These are phyloP conservation scores for Nothophaeocryptopus gaeumannii DNA, from an alignment of 2,329 filamentous ascomycete species.

Conservation along the genomic window DNA sequence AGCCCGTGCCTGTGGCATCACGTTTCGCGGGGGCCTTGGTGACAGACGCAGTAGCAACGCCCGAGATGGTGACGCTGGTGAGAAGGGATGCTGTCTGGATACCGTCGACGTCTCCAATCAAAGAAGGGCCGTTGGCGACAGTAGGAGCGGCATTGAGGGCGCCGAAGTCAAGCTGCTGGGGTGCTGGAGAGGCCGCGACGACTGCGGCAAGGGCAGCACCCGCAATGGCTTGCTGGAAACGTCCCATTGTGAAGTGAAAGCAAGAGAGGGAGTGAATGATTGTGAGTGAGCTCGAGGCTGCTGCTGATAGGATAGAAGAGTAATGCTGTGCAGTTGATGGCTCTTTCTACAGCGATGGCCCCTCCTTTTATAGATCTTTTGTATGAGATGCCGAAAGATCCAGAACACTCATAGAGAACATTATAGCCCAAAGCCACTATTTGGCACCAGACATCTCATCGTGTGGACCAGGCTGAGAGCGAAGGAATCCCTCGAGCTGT, in stretches of 20 bases:
- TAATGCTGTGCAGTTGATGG: too few relatives aligned
- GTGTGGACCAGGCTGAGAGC: constrained; percentile 1
- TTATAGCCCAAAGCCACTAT: neutral
- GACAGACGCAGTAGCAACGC: constrained; percentile 15
- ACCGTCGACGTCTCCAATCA: constrained; percentile 10
- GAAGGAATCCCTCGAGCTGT: constrained; percentile 1
- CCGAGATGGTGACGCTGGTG: constrained; percentile 22
- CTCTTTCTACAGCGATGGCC: neutral
- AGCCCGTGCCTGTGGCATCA: constrained; percentile 10
- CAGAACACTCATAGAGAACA: neutral
- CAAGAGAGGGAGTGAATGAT: neutral
- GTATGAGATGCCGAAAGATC: neutral
- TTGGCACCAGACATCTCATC: neutral
- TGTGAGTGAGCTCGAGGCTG: neutral
- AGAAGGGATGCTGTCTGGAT: constrained; percentile 19
- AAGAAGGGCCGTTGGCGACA: constrained; percentile 20
- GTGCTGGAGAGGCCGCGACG: constrained; percentile 15
- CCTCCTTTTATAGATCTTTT: neutral
- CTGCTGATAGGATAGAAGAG: neutral
- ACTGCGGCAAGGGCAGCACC: constrained; percentile 15
- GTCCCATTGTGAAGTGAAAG: neutral
- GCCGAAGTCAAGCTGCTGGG: constrained; percentile 20
- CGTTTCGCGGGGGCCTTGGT: constrained; percentile 13
- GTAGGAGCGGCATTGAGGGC: constrained; percentile 20
- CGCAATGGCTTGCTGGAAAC: constrained; percentile 1